These are phyloP conservation scores for Volvox carteri DNA, from an alignment of 163 green algal genomes.

Conservation along the genomic window DNA sequence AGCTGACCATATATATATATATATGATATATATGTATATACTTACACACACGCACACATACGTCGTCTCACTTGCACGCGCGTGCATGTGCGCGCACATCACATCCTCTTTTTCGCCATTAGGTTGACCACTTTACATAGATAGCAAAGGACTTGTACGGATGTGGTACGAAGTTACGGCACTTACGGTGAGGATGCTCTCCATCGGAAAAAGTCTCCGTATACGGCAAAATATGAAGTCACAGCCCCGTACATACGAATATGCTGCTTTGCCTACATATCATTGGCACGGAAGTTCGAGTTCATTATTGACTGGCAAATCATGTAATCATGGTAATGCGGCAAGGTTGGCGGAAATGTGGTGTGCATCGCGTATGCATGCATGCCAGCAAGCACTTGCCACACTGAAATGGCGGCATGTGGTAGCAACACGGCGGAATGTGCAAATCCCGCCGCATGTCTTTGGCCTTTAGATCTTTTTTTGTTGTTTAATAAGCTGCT, in stretches of 20 bases:
- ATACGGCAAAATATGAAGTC: conserved; percentile 16
- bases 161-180: not conserved
- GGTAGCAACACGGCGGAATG: no score
- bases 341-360: no score
- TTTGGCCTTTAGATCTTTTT: no score
- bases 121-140: no score
- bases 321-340: not conserved
- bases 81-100: not conserved
- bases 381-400: not conserved
- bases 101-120: no score
- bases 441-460: no score
- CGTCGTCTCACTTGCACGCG: not conserved
- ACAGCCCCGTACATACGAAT: conserved; percentile 24
- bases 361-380: not conserved
- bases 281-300: no score
- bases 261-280: conserved; percentile 48
- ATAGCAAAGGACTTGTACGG: no score
- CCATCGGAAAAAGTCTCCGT: conserved; percentile 22
- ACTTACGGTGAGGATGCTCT: not conserved
- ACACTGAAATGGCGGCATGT: no score
- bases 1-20: not conserved
- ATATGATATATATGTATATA: not conserved
- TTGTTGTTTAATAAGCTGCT: no score
- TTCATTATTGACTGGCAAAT: not conserved
- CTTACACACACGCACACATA: not conserved